Base-by-base conservation (phyloP, 1,139 yeast genomes). In the Debaryomyces robertsiae region DNA sequence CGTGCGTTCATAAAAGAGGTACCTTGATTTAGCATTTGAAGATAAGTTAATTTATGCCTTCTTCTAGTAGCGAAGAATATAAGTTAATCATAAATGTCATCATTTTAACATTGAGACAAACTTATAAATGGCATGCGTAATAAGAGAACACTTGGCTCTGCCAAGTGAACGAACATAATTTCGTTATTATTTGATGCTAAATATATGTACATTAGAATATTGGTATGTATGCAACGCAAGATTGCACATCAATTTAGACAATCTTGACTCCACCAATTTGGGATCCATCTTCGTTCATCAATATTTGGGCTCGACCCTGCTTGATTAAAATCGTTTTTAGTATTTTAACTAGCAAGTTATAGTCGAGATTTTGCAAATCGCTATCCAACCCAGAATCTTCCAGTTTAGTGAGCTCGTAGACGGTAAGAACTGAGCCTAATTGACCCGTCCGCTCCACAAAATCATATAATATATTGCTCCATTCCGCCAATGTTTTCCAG, bases 371-470 rank as follows among this genome's bases (percentile, higher is more conserved):
- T 43, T 73, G 72, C 50, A 91, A 81, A 32, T 77, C 82, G 48
- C 78, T 79, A 2, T 75, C 73, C 3, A 65, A 53, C 1, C 81
- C 78, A 31, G 77, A 64, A 28, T 86, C 95, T 36, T 69, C 74
- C 53, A 88, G 86, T 46, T 79, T 77, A 0, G 78, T 69, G 34
- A 93, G 61, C 60, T 93, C 98, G 61, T 86, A 91, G 7, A 90
- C 62, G 0, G 98, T 93, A 41, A 93, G 65, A 2, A 93, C 85
- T 1, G 83, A 69, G 5, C 90, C 90, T 42, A 76, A 69, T 58
- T 89, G 95, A 0, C 96, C 96, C 0, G 91, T 77, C 11, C 71
- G 68, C 41, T 84, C 91, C 15, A 87, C 66, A 55, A 68, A 64
- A 16, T 57, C 65, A 46, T 65, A 60, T 22, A 72, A 54, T 27